Evolutionary conservation across 306 rosid genomes (phyloP), one percentile per base, ranked within the genome.

Genomic region (Inga oerstediana): DNA sequence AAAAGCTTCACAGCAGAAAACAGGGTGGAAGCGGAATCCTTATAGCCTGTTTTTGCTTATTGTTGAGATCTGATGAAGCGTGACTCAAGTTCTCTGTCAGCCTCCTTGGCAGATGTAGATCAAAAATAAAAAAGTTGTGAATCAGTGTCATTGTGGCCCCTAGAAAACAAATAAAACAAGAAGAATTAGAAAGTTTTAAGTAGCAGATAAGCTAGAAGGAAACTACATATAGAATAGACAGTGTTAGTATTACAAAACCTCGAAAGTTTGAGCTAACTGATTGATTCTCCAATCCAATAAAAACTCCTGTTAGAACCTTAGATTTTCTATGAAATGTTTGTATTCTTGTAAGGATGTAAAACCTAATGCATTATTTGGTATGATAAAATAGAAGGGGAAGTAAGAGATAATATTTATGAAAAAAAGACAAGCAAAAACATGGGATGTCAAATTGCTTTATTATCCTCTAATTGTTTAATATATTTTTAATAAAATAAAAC

Each of bases 101-200:
- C 86, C 43, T 83, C 88, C 80, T 45, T 74, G 20, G 68, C 41
- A 67, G 81, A 83, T 74, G 81, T 75, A 77, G 52, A 39, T 79
- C 81, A 62, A 87, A 83, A 65, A 37, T 41, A 64, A 87, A 81
- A 58, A 32, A 46, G 43, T 59, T n/a, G 51, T 68, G 84, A 12
- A 81, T 82, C 83, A 93, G 79, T 89, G 86, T 66, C 81, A 83
- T 66, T 89, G 94, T 92, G 88, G 93, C 87, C 83, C 58, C 78
- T 43, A 81, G 76, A 76, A 78, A 27, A 61, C 41, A 72, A 46
- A 76, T 43, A 71, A 58, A 75, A 72, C 78, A 75, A 65, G 72
- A 54, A 85, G 54, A 64, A 75, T 72, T 75, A 76, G 51, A 14
- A 72, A 81, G 41, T 44, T 88, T 76, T 35, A 45, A 69, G 17